These are phyloP conservation scores for Sisymbrium altissimum DNA, from an alignment of 345 rosid genomes.

Conservation along the genomic window DNA sequence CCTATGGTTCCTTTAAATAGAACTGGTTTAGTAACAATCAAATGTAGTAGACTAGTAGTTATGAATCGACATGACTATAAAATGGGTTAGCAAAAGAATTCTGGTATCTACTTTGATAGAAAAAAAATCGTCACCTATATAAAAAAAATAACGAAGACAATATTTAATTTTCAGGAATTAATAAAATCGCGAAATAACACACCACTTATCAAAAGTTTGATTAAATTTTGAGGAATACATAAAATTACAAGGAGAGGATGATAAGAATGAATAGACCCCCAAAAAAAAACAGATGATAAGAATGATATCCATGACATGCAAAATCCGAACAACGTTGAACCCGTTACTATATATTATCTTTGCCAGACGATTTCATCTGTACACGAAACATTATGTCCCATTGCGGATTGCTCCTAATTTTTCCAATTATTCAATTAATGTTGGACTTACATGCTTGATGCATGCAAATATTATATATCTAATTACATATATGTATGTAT, in stretches of 20 bases:
- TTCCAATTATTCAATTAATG: conserved; percentile 11
- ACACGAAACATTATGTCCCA: conserved; percentile 12
- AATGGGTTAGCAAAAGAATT: neutral
- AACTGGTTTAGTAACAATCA: neutral
- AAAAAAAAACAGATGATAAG: too few relatives aligned
- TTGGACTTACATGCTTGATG: conserved; percentile 26
- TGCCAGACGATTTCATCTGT: conserved; percentile 25
- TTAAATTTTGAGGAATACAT: neutral
- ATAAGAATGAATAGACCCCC: conserved; percentile 29
- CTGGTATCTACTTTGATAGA: neutral
- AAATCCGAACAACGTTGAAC: conserved; percentile 19
- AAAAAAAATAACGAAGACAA: neutral
- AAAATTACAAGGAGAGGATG: neutral
- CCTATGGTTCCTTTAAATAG: neutral
- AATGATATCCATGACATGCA: conserved; percentile 24
- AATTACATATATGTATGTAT: conserved; percentile 3
- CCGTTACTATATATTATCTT: conserved; percentile 18
- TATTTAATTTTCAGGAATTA: neutral
- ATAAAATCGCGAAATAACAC: neutral
- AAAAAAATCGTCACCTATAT: neutral
- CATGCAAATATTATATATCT: conserved; percentile 14
- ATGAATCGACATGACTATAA: neutral
- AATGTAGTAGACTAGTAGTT: neutral
- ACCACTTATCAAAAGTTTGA: too few relatives aligned
- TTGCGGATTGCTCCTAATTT: neutral